phyloP scores from a whole-genome alignment of 108 stramenopile genomes.

The Epipyxis sp. region DNA sequence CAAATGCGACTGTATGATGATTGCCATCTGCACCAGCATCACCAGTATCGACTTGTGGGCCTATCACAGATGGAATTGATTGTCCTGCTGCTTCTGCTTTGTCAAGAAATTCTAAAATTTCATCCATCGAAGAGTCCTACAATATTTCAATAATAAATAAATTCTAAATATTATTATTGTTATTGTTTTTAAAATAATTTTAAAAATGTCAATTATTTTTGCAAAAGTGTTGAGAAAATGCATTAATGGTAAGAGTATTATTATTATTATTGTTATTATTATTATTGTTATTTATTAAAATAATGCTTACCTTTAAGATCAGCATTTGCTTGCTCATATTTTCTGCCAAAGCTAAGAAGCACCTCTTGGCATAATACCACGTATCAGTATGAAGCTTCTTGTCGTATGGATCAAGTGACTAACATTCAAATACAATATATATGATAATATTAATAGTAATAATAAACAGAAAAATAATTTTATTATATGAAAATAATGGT shows the following conservation, averaged over 20 bases:
- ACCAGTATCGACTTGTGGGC: conserved; percentile 53
- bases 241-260: too few species aligned
- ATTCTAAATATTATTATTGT: too few species aligned
- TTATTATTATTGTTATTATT: background rate
- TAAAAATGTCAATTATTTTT: background rate
- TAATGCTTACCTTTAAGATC: too few species aligned
- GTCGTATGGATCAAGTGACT: conserved; percentile 72
- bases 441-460: too few species aligned
- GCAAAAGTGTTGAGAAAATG: too few species aligned
- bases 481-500: too few species aligned
- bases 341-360: conserved; percentile 71
- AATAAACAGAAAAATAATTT: too few species aligned
- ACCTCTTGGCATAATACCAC: conserved; percentile 77
- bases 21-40: conserved; percentile 39
- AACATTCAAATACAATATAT: conserved; percentile 18
- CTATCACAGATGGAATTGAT: conserved; percentile 57
- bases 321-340: conserved; percentile 70
- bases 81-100: conserved; percentile 55
- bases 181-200: background rate
- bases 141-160: too few species aligned
- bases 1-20: conserved; percentile 56
- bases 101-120: conserved; percentile 69
- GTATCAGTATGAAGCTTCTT: conserved; percentile 74
- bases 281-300: too few species aligned
- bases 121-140: conserved; percentile 61